Base-by-base conservation (phyloP, 2,329 filamentous ascomycete genomes). In the Epichloe typhina region DNA sequence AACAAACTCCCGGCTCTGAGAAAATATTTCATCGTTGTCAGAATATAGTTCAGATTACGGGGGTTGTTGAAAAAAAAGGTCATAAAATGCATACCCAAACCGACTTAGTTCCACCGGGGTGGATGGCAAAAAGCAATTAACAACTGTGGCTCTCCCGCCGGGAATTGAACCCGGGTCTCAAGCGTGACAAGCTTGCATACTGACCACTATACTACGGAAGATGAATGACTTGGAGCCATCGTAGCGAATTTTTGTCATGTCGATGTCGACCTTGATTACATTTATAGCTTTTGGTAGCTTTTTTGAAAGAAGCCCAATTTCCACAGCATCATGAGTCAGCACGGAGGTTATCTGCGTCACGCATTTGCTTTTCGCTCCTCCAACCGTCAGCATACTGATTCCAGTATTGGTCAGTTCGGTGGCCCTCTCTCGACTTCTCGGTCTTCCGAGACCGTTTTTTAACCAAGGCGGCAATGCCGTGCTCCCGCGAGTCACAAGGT, bases 111-210 rank as follows among this genome's bases (percentile, higher is more conserved):
- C 37, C 5, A 38, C 37, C 11, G 6, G 9, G 8, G 3, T 1
- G 35, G n/a, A 4, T 8, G 5, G n/a, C 2, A 13, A 12, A 12
- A 17, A 26, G 23, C 23, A 7, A 7, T 0, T 0, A 1, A 37
- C n/a, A 36, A 5, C 9, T 19, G 47, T 41, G 21, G 7, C 47
- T 49, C 47, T 49, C 47, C 47, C 33, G 47, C 47, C 47, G 47
- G 47, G 47, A 49, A 49, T 49, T 49, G 47, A 49, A 49, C 47
- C 47, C 47, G 47, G 47, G 47, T 49, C 47, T 49, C 47, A 49
- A 49, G 47, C 47, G 47, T 49, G 47, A 49, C 47, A 49, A 48
- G 46, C 46, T 48, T 42, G 46, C 46, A 48, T 46, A 46, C 44
- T 46, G 44, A 48, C 46, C 38, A 49, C 47, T 49, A 49, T 49